Evolutionary conservation across 1,139 yeast species (phyloP), one percentile per base, ranked within the genome.

Genomic region (Pneumocystis wakefieldiae): DNA sequence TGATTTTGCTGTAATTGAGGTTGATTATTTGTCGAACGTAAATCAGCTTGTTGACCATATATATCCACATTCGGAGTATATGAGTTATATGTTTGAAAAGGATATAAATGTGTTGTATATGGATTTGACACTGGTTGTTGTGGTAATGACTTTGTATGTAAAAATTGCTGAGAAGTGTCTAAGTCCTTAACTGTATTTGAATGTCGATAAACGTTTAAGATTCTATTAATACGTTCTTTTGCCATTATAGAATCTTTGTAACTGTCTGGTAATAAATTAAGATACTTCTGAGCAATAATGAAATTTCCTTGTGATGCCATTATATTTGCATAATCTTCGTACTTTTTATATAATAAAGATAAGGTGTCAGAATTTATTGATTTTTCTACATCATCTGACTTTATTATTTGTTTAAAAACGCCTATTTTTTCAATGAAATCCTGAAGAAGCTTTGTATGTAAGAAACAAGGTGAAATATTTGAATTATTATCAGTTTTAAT

Each of bases 221-320:
- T 95, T 69, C 82, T 84, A 59, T 78, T 70, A 57, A 91, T 85
- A 70, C 97, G 84, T 68, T 88, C 94, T 74, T 84, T 86, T 70
- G 88, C 96, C 60, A 81, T 74, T 59, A 79, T 78, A 32, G 83
- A 83, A 59, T 81, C 83, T 58, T 82, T 81, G 66, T 81, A 80
- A 63, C 76, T 77, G 63, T 83, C 85, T 8, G 97, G 96, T 68
- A 91, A 78, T 66, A 86, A 78, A 63, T 79, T 78, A 70, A 91
- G 80, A 69, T 87, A 83, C 67, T 80, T 81, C 67, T 79, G 81
- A 2, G 97, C 97, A 68, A 92, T 77, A 19, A 85, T 95, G 70
- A 88, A 84, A 67, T 87, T 85, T 35, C 97, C 97, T 71, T 81
- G 83, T 55, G 91, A 84, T 3, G 96, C 86, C 65, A 91, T 84